Evolutionary conservation across 192 early-diverging fungal genomes (phyloP).

Genomic region (Umbelopsis vinacea): DNA sequence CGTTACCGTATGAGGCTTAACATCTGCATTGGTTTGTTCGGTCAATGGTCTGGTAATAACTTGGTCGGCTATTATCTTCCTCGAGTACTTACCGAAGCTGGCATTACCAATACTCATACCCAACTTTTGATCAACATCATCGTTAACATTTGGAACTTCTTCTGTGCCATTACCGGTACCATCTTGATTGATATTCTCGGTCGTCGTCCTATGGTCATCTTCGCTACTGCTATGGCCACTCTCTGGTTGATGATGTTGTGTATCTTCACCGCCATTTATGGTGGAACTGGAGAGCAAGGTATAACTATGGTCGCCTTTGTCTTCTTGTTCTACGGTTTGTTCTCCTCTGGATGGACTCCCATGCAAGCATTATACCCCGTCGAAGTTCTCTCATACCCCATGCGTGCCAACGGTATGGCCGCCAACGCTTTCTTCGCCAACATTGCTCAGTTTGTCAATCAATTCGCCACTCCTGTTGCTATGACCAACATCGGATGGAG

Average conservation of each 20-base stretch:
- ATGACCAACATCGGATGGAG: constrained; percentile 31
- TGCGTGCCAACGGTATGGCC: constrained; percentile 55
- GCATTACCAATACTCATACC: constrained; percentile 35
- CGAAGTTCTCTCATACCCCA: constrained; percentile 44
- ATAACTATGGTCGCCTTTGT: constrained; percentile 38
- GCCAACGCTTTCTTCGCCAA: constrained; percentile 47
- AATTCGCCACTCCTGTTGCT: constrained; percentile 24
- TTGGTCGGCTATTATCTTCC: constrained; percentile 35
- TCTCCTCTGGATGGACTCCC: constrained; percentile 54
- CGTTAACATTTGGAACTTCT: constrained; percentile 36
- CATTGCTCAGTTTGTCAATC: constrained; percentile 34
- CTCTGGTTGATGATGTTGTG: constrained; percentile 23
- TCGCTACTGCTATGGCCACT: constrained; percentile 34
- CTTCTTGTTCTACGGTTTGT: constrained; percentile 45
- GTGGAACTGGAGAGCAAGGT: constrained; percentile 30
- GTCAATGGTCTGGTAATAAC: constrained; percentile 44
- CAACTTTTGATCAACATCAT: constrained; percentile 41
- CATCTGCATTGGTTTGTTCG: constrained; percentile 44
- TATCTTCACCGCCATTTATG: constrained; percentile 19
- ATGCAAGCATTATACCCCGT: constrained; percentile 52
- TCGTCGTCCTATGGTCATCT: constrained; percentile 44
- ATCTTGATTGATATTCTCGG: constrained; percentile 39
- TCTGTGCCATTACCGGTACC: constrained; percentile 44
- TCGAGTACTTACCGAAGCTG: constrained; percentile 32
- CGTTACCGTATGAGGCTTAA: constrained; percentile 51